Conservation (phyloP, 106 monocot species). For the Dendrobium officinale region DNA sequence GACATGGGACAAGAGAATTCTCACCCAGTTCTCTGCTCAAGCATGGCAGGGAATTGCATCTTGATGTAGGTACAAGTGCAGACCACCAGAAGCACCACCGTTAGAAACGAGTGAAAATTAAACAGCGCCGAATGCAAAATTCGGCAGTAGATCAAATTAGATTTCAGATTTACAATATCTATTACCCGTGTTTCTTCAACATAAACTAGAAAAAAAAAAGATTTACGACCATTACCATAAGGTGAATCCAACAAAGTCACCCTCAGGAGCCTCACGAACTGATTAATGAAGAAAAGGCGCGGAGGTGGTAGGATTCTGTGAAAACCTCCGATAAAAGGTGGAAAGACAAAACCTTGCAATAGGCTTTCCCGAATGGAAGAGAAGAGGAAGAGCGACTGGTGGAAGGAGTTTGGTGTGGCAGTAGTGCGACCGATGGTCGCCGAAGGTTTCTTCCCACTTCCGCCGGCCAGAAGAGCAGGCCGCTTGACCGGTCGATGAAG, state of each 20-base stretch:
- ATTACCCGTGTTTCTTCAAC: not conserved
- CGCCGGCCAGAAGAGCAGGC: too few relatives aligned
- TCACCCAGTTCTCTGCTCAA: constrained; percentile 81
- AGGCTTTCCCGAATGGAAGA: not conserved
- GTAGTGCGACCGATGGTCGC: not conserved
- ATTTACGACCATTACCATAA: not conserved
- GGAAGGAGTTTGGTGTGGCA: not conserved
- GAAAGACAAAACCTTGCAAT: not conserved
- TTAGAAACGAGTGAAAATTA: constrained; percentile 97
- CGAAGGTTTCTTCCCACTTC: too few relatives aligned
- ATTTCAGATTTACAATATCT: not conserved
- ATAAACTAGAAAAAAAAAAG: not conserved
- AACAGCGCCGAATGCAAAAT: constrained; percentile 80
- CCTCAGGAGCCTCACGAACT: not conserved
- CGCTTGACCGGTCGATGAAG: too few relatives aligned
- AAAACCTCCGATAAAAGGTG: not conserved
- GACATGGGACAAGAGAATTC: not conserved
- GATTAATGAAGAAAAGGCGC: not conserved
- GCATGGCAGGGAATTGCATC: constrained; percentile 92
- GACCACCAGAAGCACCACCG: constrained; percentile 89
- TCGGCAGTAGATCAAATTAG: not conserved
- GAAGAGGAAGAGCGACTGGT: too few relatives aligned
- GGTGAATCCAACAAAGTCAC: not conserved
- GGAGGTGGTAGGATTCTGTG: not conserved
- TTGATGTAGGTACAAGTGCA: constrained; percentile 97